Conservation (phyloP, 129 eudicot genomes). For the Arctium minus region DNA sequence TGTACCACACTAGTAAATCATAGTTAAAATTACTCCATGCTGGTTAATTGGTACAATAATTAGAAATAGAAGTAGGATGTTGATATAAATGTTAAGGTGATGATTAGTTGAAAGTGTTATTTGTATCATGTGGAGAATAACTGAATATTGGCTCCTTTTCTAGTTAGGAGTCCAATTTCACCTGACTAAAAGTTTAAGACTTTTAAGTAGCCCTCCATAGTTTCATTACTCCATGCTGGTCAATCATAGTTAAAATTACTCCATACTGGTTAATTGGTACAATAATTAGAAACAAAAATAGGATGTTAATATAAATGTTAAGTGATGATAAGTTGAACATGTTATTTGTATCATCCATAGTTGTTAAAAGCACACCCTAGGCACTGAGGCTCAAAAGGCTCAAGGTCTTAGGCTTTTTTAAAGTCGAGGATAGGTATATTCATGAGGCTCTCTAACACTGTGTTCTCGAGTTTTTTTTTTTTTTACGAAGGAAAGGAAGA, state of each 20-base stretch:
- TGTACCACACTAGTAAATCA: neutral
- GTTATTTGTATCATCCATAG: too few relatives aligned
- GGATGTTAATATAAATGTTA: neutral
- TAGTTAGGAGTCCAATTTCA: too few relatives aligned
- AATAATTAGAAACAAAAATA: neutral
- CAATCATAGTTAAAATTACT: neutral
- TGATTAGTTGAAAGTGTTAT: neutral
- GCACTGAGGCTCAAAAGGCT: too few relatives aligned
- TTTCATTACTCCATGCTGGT: neutral
- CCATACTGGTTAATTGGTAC: neutral
- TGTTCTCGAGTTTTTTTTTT: too few relatives aligned
- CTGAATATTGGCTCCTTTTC: too few relatives aligned
- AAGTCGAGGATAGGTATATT: too few relatives aligned
- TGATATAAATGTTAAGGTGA: neutral
- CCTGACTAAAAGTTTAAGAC: too few relatives aligned
- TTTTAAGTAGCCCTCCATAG: too few relatives aligned
- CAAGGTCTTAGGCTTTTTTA: too few relatives aligned
- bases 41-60: neutral
- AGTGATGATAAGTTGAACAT: neutral
- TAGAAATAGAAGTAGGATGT: neutral
- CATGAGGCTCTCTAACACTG: too few relatives aligned
- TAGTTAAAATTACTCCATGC: neutral
- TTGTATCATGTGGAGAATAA: slow-evolving; percentile 1
- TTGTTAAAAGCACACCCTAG: too few relatives aligned
- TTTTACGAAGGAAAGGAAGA: too few relatives aligned